Conservation (phyloP, 1,284 basidiomycete genomes). For the Butyriboletus appendiculatus region DNA sequence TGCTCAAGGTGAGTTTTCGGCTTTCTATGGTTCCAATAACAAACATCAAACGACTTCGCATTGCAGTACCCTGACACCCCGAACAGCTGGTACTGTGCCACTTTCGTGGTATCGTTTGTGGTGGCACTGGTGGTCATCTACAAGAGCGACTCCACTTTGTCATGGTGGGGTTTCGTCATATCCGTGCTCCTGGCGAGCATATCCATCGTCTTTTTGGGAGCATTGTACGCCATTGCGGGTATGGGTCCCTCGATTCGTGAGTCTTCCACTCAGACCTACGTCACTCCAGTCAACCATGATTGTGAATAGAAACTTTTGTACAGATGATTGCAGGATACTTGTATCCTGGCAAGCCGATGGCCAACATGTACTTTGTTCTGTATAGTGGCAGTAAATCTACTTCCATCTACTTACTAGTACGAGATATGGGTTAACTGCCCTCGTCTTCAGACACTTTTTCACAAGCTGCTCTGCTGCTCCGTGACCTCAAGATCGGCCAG, state of each 20-base stretch:
- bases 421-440: neutral
- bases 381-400: constrained; percentile 45
- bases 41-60: neutral
- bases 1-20: constrained; percentile 44
- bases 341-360: constrained; percentile 58
- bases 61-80: constrained; percentile 48
- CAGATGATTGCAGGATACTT: constrained; percentile 65
- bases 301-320: constrained; percentile 35
- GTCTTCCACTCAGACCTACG: neutral
- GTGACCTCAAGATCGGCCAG: constrained; percentile 63
- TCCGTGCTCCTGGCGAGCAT: constrained; percentile 42
- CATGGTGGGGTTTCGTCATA: constrained; percentile 49
- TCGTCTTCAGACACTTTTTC: constrained; percentile 39
- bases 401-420: neutral
- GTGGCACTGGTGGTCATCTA: constrained; percentile 49
- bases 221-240: constrained; percentile 56
- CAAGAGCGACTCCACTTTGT: constrained; percentile 50
- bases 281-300: neutral
- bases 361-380: constrained; percentile 62
- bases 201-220: constrained; percentile 49
- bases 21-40: neutral
- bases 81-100: constrained; percentile 47
- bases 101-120: constrained; percentile 40
- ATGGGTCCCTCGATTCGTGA: constrained; percentile 49
- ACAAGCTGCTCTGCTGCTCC: constrained; percentile 48